phyloP scores from a whole-genome alignment of 306 rosid species.

The Astragalus membranaceus region DNA sequence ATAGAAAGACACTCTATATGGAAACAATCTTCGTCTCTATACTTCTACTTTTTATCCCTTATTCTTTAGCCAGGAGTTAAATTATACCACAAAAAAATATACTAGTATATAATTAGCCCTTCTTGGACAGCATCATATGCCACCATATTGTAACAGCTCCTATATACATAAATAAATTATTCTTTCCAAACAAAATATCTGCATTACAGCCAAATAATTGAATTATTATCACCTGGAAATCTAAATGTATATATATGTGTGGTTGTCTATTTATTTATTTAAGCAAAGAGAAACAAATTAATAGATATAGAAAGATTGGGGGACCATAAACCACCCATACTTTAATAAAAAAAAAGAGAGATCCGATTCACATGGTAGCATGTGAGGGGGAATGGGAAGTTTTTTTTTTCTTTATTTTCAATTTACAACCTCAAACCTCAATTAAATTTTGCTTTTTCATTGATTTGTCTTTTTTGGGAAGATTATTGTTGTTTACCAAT shows the following conservation, averaged over 20 bases:
- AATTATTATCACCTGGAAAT: conserved; percentile 24
- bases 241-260: neutral
- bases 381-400: conserved; percentile 68
- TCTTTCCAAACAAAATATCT: conserved; percentile 17
- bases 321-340: conserved; percentile 98
- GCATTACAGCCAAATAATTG: conserved; percentile 32
- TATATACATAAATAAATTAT: conserved; percentile 6
- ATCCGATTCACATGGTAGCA: conserved; percentile 77
- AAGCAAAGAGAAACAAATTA: conserved; percentile 8
- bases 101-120: too few relatives aligned
- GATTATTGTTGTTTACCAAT: conserved; percentile 35
- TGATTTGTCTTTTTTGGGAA: conserved; percentile 27
- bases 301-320: conserved; percentile 53
- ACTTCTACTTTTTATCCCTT: neutral
- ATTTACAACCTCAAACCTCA: conserved; percentile 10
- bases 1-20: conserved; percentile 20
- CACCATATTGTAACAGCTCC: conserved; percentile 15
- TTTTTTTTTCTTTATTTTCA: neutral
- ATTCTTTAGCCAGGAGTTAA: neutral
- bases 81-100: neutral
- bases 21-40: conserved; percentile 20
- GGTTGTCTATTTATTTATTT: conserved; percentile 1
- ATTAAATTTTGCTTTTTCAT: neutral
- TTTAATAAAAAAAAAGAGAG: conserved; percentile 60
- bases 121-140: conserved; percentile 12